Base-by-base conservation (phyloP, 2,329 filamentous ascomycete genomes). In the Talaromyces sp. region DNA sequence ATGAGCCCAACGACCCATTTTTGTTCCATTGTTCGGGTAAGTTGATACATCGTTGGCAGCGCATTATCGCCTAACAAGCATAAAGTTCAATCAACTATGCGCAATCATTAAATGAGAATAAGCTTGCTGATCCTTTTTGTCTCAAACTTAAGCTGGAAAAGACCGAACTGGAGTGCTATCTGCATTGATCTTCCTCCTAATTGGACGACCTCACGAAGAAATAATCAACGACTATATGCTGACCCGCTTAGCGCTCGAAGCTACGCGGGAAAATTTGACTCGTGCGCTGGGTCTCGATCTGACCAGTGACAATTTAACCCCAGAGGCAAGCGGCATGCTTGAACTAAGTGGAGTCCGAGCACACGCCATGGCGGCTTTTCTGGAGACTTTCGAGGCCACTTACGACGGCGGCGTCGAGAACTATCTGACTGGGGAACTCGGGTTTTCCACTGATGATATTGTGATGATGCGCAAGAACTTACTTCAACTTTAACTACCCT, bases 151-250 rank as follows among this genome's bases (percentile, higher is more conserved):
- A 3, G 88, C 87, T 0, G 89, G 89, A n/a, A 92, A 91, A 72
- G 89, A 92, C 68, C 80, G 89, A 27, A 91, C 89, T 0, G 89
- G 89, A 2, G 80, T 91, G 3, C 70, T 91, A n/a, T 82, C 84
- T 30, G 88, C 86, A 3, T 64, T 92, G 16, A 70, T 92, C 2
- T 76, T 90, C 19, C 75, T 81, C 20, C 77, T 90, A 10, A 84
- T 84, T 13, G 84, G 83, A 4, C 82, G 88, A 0, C 71, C 80
- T 0, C 78, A 84, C 55, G 75, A 82, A 8, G 68, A 71, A 1
- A 80, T 89, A 22, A 85, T 86, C 0, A 70, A 80, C 9, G 89
- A 92, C 68, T 92, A 91, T 67, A 75, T 80, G 7, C 53, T 68
- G 19, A 66, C 60, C 4, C 66, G 66, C 2, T 54, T 62, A 4